phyloP scores from a whole-genome alignment of 2,329 filamentous ascomycete species.

The Pezicula radicicola region DNA sequence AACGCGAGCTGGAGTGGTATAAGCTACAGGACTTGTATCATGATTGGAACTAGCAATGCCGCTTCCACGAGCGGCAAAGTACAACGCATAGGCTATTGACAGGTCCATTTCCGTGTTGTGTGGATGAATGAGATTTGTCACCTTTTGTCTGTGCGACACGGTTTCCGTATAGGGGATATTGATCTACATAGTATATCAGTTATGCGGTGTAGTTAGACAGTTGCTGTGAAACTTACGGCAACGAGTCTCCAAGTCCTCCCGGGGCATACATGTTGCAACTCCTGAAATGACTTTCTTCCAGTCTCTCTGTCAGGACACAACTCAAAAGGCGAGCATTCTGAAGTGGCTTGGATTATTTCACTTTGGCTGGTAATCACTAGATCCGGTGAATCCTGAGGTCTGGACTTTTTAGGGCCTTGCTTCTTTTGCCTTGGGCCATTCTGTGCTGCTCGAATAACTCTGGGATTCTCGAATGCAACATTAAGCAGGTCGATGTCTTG shows the following conservation, averaged over 20 bases:
- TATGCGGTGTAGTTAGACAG: conserved; percentile 10
- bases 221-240: conserved; percentile 45
- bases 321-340: conserved; percentile 56
- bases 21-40: conserved; percentile 30
- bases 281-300: conserved; percentile 74
- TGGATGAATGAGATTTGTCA: conserved; percentile 79
- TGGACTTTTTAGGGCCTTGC: conserved; percentile 12
- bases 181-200: conserved; percentile 43
- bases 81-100: conserved; percentile 90
- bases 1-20: conserved; percentile 73
- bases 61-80: conserved; percentile 83
- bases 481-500: conserved; percentile 87
- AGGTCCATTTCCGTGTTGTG: conserved; percentile 99
- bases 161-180: conserved; percentile 81
- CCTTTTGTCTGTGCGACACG: conserved; percentile 60
- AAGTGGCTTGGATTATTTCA: conserved; percentile 19
- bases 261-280: conserved; percentile 69
- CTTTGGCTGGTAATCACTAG: background rate
- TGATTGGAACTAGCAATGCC: conserved; percentile 27
- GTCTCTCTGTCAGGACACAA: conserved; percentile 88
- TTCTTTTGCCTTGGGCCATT: conserved; percentile 29
- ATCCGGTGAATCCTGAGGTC: background rate
- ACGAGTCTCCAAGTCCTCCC: conserved; percentile 79
- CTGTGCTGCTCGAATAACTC: conserved; percentile 57
- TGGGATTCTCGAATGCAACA: conserved; percentile 94